phyloP scores from a whole-genome alignment of 192 early-diverging fungal genomes.

The Umbelopsis vinacea region DNA sequence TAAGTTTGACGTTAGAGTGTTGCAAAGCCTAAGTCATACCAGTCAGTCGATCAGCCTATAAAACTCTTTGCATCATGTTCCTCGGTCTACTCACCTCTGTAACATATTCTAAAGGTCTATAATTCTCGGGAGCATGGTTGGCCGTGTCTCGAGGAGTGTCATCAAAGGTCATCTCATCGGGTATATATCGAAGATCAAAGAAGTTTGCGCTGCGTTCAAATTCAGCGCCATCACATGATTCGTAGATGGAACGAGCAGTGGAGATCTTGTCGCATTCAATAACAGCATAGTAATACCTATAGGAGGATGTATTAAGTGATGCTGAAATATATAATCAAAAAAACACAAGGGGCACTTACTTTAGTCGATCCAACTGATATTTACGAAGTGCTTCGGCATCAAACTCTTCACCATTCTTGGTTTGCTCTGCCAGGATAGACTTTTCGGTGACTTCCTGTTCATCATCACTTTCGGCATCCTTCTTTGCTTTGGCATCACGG shows the following conservation, averaged over 20 bases:
- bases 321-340: not conserved
- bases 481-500: conserved; percentile 33
- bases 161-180: conserved; percentile 88
- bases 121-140: conserved; percentile 63
- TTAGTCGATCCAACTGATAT: conserved; percentile 90
- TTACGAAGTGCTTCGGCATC: conserved; percentile 82
- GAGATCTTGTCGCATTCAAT: conserved; percentile 86
- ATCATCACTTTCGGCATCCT: conserved; percentile 24
- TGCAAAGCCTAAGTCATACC: conserved; percentile 67
- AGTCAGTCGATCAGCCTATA: not conserved
- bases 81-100: conserved; percentile 51
- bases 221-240: conserved; percentile 89
- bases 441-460: conserved; percentile 52
- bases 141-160: conserved; percentile 69
- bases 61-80: not conserved
- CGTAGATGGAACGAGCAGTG: conserved; percentile 81
- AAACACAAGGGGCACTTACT: conserved; percentile 34
- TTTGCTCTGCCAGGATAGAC: conserved; percentile 49
- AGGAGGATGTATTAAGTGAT: not conserved
- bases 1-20: conserved; percentile 92
- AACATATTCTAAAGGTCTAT: conserved; percentile 71
- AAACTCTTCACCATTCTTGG: conserved; percentile 74
- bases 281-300: conserved; percentile 91
- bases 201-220: conserved; percentile 91
- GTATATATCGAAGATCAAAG: conserved; percentile 93